Evolutionary conservation across 345 rosid genomes (phyloP).

Genomic region (Raphanus sativus): DNA sequence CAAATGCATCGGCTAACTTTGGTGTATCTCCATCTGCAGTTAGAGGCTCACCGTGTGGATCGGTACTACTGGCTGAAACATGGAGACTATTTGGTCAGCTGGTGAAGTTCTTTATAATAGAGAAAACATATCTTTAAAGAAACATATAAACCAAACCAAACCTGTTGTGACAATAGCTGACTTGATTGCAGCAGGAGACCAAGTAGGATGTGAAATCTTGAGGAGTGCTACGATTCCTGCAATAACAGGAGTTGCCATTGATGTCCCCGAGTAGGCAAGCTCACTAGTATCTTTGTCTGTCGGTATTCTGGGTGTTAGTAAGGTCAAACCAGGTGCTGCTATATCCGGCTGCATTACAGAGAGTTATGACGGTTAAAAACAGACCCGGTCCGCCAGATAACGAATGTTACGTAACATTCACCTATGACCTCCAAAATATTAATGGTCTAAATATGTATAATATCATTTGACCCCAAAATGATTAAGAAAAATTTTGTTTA

Average conservation of each 20-base stretch:
- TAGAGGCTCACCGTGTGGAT: conserved; percentile 47
- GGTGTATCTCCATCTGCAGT: conserved; percentile 44
- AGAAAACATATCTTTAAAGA: background rate
- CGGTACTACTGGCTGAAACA: conserved; percentile 23
- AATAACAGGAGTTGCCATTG: conserved; percentile 61
- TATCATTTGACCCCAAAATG: too few relatives aligned
- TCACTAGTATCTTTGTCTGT: conserved; percentile 12
- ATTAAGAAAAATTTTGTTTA: too few relatives aligned
- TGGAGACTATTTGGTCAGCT: background rate
- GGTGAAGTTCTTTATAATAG: background rate
- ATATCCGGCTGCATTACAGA: conserved; percentile 28
- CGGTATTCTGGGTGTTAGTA: conserved; percentile 22
- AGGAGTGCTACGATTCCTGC: conserved; percentile 47
- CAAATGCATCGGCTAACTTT: conserved; percentile 58
- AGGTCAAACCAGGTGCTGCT: conserved; percentile 18
- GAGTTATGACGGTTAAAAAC: too few relatives aligned
- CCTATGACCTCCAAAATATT: too few relatives aligned
- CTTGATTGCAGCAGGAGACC: conserved; percentile 66
- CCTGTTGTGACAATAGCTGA: conserved; percentile 60
- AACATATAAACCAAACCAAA: conserved; percentile 8
- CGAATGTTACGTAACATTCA: too few relatives aligned
- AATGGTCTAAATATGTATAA: too few relatives aligned
- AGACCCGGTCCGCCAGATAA: too few relatives aligned
- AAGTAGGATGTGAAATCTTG: conserved; percentile 43
- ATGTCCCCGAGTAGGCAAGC: conserved; percentile 49